Conservation (phyloP, 768 basidiomycete species). For the Suillus plorans region DNA sequence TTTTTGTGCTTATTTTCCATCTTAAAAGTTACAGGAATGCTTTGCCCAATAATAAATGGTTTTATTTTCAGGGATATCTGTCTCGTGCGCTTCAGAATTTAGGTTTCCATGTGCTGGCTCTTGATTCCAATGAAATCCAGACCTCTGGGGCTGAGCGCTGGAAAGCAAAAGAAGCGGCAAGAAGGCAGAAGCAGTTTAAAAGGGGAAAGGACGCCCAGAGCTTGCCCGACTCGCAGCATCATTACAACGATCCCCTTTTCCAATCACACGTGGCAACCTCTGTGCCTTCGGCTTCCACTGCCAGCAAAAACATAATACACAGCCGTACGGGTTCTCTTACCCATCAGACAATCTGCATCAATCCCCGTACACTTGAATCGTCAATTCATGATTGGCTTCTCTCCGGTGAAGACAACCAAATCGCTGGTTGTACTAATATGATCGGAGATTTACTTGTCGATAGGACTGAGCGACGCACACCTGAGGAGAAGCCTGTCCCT, state of each 20-base stretch:
- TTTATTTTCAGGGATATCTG: constrained; percentile 52
- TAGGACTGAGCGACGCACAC: background rate
- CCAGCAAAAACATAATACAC: background rate
- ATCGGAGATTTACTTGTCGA: background rate
- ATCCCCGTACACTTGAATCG: constrained; percentile 42
- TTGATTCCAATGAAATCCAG: constrained; percentile 62
- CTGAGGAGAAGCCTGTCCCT: constrained; percentile 28
- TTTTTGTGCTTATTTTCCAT: background rate
- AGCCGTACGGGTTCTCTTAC: constrained; percentile 40
- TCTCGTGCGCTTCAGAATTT: constrained; percentile 46
- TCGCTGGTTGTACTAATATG: background rate
- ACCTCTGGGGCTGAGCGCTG: constrained; percentile 56
- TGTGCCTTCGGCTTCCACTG: background rate
- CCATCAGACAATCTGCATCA: constrained; percentile 58
- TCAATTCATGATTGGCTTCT: constrained; percentile 55
- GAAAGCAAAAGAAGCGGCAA: constrained; percentile 28
- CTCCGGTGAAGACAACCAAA: constrained; percentile 6
- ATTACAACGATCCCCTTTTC: background rate
- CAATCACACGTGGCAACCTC: constrained; percentile 2
- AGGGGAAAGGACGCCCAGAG: constrained; percentile 6
- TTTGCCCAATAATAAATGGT: constrained; percentile 1
- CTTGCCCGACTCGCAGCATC: background rate
- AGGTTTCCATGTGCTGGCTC: constrained; percentile 55
- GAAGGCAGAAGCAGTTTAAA: constrained; percentile 16
- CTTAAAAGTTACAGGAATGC: background rate